Conservation (phyloP, 805 yeast species). For the Ogataea populi-albae region DNA sequence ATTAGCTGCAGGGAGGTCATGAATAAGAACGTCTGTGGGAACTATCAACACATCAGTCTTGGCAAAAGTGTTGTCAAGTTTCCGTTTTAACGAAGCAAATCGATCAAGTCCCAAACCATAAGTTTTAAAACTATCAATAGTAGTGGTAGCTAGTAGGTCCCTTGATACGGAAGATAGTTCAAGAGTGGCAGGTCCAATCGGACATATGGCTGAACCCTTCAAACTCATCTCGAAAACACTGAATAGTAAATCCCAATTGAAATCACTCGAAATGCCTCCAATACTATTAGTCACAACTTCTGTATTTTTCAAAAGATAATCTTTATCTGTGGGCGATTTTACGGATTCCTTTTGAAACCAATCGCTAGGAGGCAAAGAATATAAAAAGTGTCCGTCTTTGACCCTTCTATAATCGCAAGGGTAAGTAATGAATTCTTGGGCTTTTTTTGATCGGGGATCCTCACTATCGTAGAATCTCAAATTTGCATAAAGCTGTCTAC, state of each 20-base stretch:
- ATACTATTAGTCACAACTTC: background rate
- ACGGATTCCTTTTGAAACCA: background rate
- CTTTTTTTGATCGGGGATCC: conserved; percentile 13
- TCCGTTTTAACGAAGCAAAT: conserved; percentile 1
- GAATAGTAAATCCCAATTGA: conserved; percentile 4
- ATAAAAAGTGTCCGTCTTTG: conserved; percentile 6
- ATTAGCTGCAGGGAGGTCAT: conserved; percentile 1
- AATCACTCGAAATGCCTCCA: background rate
- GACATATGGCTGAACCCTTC: background rate
- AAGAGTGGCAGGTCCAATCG: conserved; percentile 1
- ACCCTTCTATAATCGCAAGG: conserved; percentile 16
- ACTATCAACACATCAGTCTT: conserved; percentile 5
- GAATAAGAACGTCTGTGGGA: background rate
- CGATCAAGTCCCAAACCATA: background rate
- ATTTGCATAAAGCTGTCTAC: conserved; percentile 6
- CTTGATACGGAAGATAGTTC: background rate
- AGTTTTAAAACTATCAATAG: background rate
- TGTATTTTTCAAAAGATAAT: background rate
- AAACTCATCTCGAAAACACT: background rate
- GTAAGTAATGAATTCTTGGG: conserved; percentile 8
- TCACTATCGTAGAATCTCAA: conserved; percentile 8
- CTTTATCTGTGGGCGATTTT: background rate
- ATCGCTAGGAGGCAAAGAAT: background rate
- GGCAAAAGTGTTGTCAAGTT: conserved; percentile 1
- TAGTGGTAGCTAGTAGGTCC: background rate